Base-by-base conservation (phyloP, 257 asterid species). In the Scutellaria galericulata region DNA sequence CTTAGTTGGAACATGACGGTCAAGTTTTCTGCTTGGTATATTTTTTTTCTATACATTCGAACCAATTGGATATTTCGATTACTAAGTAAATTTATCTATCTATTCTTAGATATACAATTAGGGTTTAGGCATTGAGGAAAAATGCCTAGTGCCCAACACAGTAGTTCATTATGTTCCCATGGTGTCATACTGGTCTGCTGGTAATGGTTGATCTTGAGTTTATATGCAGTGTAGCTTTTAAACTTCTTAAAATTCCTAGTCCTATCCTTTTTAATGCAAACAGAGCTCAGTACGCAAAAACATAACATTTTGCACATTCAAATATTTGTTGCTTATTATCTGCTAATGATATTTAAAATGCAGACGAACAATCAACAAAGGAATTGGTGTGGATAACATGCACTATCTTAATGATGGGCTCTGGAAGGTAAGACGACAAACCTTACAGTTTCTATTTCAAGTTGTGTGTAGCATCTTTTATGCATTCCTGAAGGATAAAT, bases 401-500 rank as follows among this genome's bases (percentile, higher is more conserved):
- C 98, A 94, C 77, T 92, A 94, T 85, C 99, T 94, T 61, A 94
- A 94, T 64, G 99, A 94, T 86, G 99, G 99, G 67, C 99, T 94
- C 68, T 92, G 99, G 98, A 94, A 94, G 97, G 97, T 94, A 86
- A 31, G 2, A 24, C 2, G 37, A 31, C 4, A 31, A 31, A 31
- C 37, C 37, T 31, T 31, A 31, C 3, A 4, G 5, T 31, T 24
- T 22, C 67, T 18, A 20, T 24, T 20, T 37, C 5, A 22, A n/a
- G 31, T 31, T 18, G 9, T 4, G 27, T 31, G 9, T 5, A 47
- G 27, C 14, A 46, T 69, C 31, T n/a, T 46, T 74, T 78, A 50
- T 66, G 27, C 45, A 37, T 62, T 51, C 68, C 52, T 42, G 3
- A 7, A 13, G 20, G 24, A 54, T 7, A 11, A 53, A 70, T 18